Evolutionary conservation across 768 basidiomycete species (phyloP).

Genomic region (Macrocybe gigantea): DNA sequence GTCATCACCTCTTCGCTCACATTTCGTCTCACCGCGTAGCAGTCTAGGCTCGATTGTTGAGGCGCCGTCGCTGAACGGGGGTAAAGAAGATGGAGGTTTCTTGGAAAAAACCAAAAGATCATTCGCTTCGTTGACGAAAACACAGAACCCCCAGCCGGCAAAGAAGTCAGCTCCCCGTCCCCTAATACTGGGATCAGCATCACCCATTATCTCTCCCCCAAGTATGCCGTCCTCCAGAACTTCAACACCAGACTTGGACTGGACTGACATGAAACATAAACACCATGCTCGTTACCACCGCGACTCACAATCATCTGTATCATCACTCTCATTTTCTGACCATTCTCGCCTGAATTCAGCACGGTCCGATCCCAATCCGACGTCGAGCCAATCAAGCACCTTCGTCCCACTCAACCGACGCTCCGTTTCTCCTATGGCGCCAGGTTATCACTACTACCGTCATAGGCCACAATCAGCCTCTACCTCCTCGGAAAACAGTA

Average conservation of each 20-base stretch:
- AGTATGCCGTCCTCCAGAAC: too few relatives aligned
- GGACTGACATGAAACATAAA: constrained; percentile 41
- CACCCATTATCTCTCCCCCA: too few relatives aligned
- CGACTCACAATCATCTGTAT: constrained; percentile 58
- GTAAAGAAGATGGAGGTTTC: constrained; percentile 24
- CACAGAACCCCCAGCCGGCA: constrained; percentile 25
- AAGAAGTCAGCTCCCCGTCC: constrained; percentile 59
- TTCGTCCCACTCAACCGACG: constrained; percentile 59
- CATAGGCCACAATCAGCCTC: constrained; percentile 32
- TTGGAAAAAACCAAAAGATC: constrained; percentile 35
- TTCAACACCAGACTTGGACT: constrained; percentile 20
- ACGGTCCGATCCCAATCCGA: constrained; percentile 53
- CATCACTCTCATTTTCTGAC: constrained; percentile 59
- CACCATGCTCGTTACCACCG: constrained; percentile 35
- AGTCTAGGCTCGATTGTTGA: constrained; percentile 23
- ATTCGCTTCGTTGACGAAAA: constrained; percentile 33
- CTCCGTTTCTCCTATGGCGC: constrained; percentile 69
- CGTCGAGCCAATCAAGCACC: constrained; percentile 43
- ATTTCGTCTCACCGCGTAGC: constrained; percentile 53
- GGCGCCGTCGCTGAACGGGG: background rate
- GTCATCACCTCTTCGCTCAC: constrained; percentile 53
- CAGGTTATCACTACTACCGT: constrained; percentile 34
- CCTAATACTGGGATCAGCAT: constrained; percentile 36
- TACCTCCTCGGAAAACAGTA: constrained; percentile 17
- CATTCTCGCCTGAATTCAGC: constrained; percentile 28